Conservation (phyloP, 257 asterid species). For the Nicotiana tabacum region DNA sequence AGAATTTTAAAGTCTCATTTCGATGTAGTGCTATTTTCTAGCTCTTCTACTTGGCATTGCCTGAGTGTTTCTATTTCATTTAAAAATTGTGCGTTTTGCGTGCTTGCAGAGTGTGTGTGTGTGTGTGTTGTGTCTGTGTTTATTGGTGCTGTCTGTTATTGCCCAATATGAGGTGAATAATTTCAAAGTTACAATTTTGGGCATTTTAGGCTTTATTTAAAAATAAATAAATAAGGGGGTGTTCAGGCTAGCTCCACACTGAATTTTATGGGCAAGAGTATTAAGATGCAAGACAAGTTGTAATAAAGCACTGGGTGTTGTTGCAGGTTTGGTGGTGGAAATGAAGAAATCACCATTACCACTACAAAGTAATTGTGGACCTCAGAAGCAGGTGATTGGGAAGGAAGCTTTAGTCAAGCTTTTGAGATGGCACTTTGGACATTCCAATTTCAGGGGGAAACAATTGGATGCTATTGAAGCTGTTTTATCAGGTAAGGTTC, state of each 20-base stretch:
- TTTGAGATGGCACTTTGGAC: constrained; percentile 94
- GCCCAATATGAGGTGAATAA: background rate
- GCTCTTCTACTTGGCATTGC: background rate
- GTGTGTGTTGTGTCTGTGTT: background rate
- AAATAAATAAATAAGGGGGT: background rate
- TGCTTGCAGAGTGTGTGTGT: background rate
- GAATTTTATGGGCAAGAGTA: background rate
- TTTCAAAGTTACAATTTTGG: constrained; percentile 1
- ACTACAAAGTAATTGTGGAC: constrained; percentile 46
- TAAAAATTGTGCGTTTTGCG: background rate
- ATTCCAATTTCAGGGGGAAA: constrained; percentile 81
- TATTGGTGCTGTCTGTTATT: background rate
- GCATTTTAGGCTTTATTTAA: background rate
- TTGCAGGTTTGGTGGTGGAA: constrained; percentile 9
- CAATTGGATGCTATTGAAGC: constrained; percentile 93
- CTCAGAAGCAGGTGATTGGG: constrained; percentile 43
- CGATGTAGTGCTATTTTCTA: background rate
- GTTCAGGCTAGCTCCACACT: too few species aligned
- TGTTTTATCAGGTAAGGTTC: constrained; percentile 73
- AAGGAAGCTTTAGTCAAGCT: constrained; percentile 88
- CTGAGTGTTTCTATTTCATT: background rate
- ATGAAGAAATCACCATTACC: constrained; percentile 83
- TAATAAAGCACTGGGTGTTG: background rate
- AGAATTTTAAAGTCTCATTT: background rate
- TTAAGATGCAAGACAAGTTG: background rate